These are phyloP conservation scores for Tylopilus rubrobrunneus DNA, from an alignment of 768 basidiomycete species.

Conservation along the genomic window DNA sequence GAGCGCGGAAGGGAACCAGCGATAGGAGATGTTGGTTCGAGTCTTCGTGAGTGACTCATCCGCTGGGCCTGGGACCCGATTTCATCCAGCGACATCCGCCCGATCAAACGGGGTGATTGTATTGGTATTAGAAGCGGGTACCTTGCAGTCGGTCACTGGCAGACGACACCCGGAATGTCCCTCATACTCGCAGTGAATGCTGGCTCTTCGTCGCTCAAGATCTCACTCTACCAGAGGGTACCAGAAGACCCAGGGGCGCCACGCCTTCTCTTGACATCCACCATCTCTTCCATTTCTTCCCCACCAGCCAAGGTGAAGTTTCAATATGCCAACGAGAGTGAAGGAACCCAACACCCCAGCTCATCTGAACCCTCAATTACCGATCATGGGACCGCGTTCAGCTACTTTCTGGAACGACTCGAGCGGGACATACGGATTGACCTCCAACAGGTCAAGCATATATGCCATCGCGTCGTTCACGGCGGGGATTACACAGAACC, in stretches of 20 bases:
- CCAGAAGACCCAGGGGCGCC: constrained; percentile 30
- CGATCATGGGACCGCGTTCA: constrained; percentile 62
- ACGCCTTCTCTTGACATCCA: constrained; percentile 47
- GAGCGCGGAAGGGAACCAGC: too few species aligned
- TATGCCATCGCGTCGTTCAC: constrained; percentile 85
- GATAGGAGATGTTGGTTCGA: too few species aligned
- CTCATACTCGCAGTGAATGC: constrained; percentile 72
- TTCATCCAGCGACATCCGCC: too few species aligned
- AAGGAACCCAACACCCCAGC: constrained; percentile 16
- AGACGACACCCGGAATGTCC: constrained; percentile 21
- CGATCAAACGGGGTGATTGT: too few species aligned
- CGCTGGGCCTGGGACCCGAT: too few species aligned
- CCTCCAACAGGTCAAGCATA: constrained; percentile 40
- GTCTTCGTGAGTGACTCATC: too few species aligned
- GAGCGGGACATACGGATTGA: constrained; percentile 41
- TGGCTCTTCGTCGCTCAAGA: constrained; percentile 84
- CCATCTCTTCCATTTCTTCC: constrained; percentile 54
- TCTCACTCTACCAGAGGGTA: constrained; percentile 54
- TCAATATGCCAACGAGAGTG: constrained; percentile 11
- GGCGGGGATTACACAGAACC: constrained; percentile 75
- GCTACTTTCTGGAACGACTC: constrained; percentile 52
- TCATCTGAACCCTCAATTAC: constrained; percentile 34
- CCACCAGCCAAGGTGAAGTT: constrained; percentile 53
- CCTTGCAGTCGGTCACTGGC: too few species aligned
- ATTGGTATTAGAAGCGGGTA: too few species aligned